Percentiles rank a stretch among this genome's conserved stretches.
Conservation (phyloP, 2,329 filamentous ascomycete genomes). For the Alternaria triticimaculans region DNA sequence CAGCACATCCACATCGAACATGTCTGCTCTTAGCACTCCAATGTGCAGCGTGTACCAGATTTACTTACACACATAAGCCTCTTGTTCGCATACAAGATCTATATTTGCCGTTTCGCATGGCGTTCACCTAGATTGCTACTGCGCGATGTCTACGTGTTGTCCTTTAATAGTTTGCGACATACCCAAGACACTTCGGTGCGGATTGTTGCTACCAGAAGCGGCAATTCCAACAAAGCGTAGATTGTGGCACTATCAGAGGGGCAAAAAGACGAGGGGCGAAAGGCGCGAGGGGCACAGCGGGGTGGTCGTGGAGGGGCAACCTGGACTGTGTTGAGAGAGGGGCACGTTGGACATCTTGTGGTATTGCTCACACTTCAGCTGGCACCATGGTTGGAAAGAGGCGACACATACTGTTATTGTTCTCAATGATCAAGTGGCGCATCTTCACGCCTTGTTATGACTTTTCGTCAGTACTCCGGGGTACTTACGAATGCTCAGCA, state of each 20-base stretch:
- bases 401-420: background rate
- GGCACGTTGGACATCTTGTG: background rate
- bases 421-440: background rate
- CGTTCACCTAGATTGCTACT: background rate
- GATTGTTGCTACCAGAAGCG: background rate
- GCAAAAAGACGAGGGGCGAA: slow-evolving; percentile 19
- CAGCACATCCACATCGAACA: background rate
- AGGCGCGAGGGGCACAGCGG: slow-evolving; percentile 11
- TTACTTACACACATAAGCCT: background rate
- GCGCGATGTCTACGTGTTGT: background rate
- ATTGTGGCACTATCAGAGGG: slow-evolving; percentile 27
- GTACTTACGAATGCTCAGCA: background rate
- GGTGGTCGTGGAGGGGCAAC: slow-evolving; percentile 17
- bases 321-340: background rate
- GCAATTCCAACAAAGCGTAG: background rate
- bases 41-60: background rate
- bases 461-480: background rate
- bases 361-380: background rate
- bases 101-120: background rate
- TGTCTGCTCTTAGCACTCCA: background rate
- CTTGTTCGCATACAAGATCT: background rate
- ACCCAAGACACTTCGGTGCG: background rate
- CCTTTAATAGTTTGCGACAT: background rate
- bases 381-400: background rate
- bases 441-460: background rate